Conservation (phyloP, 192 early-diverging fungal genomes). For the Spizellomyces sp. region DNA sequence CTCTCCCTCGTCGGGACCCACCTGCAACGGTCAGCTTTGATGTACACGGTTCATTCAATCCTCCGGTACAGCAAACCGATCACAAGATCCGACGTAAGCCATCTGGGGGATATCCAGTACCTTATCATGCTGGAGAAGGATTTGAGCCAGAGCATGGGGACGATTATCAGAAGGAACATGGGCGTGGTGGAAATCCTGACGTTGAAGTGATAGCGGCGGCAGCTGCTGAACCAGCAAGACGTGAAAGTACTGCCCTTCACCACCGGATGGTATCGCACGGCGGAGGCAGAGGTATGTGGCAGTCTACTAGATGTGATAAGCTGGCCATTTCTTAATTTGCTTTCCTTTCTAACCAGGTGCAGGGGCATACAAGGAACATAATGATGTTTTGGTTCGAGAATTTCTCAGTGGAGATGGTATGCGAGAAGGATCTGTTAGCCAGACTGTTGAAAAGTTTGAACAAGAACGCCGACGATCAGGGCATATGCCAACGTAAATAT, state of each 20-base stretch:
- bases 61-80: constrained; percentile 2
- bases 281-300: not conserved
- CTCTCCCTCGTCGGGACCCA: constrained; percentile 1
- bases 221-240: constrained; percentile 14
- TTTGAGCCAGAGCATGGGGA: too few species aligned
- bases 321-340: too few species aligned
- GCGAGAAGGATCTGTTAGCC: too few species aligned
- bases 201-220: constrained; percentile 8
- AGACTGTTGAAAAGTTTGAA: too few species aligned
- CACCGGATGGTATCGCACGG: not conserved
- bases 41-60: not conserved
- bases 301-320: too few species aligned
- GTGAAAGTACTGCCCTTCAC: not conserved
- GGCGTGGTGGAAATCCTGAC: not conserved
- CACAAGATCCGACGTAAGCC: not conserved
- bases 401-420: not conserved
- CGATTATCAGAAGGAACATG: not conserved
- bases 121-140: not conserved
- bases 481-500: too few species aligned
- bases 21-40: not conserved
- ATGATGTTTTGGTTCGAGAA: constrained; percentile 2
- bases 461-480: too few species aligned
- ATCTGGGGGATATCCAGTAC: constrained; percentile 9
- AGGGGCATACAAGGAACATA: constrained; percentile 2
- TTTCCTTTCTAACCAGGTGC: too few species aligned